A percentile compares a stretch with the other conserved stretches of the same genome.
Conservation (phyloP, 179 eudicot genomes). For the Carnegiea gigantea region DNA sequence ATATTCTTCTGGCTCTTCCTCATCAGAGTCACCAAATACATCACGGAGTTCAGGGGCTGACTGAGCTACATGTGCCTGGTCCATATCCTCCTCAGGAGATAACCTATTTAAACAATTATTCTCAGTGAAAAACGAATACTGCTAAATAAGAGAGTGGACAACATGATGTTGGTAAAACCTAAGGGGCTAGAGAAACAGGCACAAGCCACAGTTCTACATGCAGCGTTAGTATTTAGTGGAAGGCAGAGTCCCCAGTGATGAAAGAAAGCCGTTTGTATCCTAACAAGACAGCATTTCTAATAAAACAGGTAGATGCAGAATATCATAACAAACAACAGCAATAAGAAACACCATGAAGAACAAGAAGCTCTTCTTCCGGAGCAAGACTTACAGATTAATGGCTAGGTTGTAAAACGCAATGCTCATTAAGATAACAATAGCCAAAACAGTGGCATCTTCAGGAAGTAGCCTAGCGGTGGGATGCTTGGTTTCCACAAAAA, state of each 20-base stretch:
- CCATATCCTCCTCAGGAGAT: slow-evolving; percentile 80
- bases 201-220: not conserved
- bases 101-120: slow-evolving; percentile 28
- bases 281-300: not conserved
- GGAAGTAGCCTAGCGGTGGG: too few relatives aligned
- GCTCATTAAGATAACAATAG: not conserved
- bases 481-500: too few relatives aligned
- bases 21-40: slow-evolving; percentile 99
- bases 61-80: slow-evolving; percentile 50
- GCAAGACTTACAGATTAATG: not conserved
- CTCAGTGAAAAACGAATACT: not conserved
- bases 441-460: not conserved
- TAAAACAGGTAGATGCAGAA: not conserved
- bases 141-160: not conserved
- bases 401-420: not conserved
- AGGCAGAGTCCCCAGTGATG: not conserved
- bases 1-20: slow-evolving; percentile 80
- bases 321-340: not conserved
- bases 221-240: not conserved
- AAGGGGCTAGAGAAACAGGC: not conserved
- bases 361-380: not conserved
- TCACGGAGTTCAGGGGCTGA: slow-evolving; percentile 93
- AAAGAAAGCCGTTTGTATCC: not conserved
- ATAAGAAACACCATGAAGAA: not conserved
- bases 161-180: not conserved